Base-by-base conservation (phyloP, 2,329 filamentous ascomycete genomes). In the Pestalotiopsis sp. region DNA sequence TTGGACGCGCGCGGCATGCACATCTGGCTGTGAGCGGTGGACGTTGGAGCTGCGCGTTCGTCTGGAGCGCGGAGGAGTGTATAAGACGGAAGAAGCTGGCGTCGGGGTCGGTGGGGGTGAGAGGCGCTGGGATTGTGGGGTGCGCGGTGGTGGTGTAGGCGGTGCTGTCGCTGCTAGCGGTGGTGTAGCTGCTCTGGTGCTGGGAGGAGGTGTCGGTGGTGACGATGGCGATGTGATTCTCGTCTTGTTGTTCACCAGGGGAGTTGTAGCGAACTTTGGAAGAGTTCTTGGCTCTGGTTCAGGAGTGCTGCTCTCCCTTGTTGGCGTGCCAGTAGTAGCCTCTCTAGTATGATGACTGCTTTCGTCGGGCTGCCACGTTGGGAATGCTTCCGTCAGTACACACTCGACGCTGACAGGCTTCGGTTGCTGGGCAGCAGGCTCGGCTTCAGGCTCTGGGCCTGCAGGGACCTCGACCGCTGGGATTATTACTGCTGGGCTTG, bases 1-100 rank as follows among this genome's bases (percentile, higher is more conserved):
- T 78, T 83, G 82, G 70, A 82, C 74, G 70, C 85, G 81, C 72
- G 82, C 82, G 72, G 84, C 84, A 78, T 87, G 83, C 79, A 86
- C 78, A 71, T 83, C 82, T 62, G 73, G 72, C 14, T 71, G 70
- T 38, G 73, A 70, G 52, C 69, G 71, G 69, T 72, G 71, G 61
- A 70, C 67, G 52, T 73, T 66, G 39, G 68, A 67, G 66, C 65
- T 73, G 66, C 71, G 69, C 72, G 70, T 71, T 72, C 69, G 72
- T 68, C 68, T 52, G 71, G 65, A 64, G n/a, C 59, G 58, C 11
- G 59, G 66, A n/a, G 41, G 66, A 31, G 59, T 41, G 31, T 62
- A 41, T 62, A 13, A 20, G 27, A 36, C 31, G 25, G 59, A n/a
- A 20, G 59, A 62, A 20, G 59, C 11, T 23, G 64, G n/a, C 11